Conservation (phyloP, 371 early-diverging fungal genomes). For the Mucor saturninus region DNA sequence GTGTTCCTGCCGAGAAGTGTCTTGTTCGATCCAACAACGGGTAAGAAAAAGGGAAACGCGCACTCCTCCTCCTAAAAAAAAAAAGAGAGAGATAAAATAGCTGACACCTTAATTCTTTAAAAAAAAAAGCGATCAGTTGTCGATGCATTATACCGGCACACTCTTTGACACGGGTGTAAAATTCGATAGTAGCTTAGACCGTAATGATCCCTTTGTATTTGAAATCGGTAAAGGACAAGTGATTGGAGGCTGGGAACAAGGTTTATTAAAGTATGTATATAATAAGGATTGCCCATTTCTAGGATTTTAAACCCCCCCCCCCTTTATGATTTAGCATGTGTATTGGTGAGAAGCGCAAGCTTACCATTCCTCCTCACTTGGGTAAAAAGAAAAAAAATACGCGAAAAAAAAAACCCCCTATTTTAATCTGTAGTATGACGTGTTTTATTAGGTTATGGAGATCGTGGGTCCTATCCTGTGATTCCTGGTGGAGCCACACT, state of each 20-base stretch:
- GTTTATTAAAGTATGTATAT: conserved; percentile 61
- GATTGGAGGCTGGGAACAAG: conserved; percentile 85
- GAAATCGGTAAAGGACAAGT: conserved; percentile 69
- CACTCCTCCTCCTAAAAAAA: too few species aligned
- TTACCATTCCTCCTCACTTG: conserved; percentile 78
- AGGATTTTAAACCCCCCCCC: too few species aligned
- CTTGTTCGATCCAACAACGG: conserved; percentile 50
- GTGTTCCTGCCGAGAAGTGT: conserved; percentile 53
- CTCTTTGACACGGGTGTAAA: conserved; percentile 70
- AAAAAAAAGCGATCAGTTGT: conserved; percentile 59
- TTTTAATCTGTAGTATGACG: background rate
- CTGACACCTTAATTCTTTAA: background rate
- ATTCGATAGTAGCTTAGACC: conserved; percentile 80
- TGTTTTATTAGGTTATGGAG: conserved; percentile 51
- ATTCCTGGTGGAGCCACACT: conserved; percentile 67
- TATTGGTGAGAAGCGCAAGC: conserved; percentile 81
- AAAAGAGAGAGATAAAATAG: too few species aligned
- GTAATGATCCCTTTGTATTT: conserved; percentile 77
- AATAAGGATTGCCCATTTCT: background rate
- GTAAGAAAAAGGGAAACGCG: conserved; percentile 27
- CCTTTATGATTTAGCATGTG: conserved; percentile 66
- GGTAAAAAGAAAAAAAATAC: conserved; percentile 37
- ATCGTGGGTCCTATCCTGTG: conserved; percentile 57
- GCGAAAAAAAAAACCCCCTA: background rate
- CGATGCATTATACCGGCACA: conserved; percentile 86